A percentile compares a stretch with the other conserved stretches of the same genome.
Evolutionary conservation across 441 rosid species (phyloP).

Genomic region (Syzygium malaccense): DNA sequence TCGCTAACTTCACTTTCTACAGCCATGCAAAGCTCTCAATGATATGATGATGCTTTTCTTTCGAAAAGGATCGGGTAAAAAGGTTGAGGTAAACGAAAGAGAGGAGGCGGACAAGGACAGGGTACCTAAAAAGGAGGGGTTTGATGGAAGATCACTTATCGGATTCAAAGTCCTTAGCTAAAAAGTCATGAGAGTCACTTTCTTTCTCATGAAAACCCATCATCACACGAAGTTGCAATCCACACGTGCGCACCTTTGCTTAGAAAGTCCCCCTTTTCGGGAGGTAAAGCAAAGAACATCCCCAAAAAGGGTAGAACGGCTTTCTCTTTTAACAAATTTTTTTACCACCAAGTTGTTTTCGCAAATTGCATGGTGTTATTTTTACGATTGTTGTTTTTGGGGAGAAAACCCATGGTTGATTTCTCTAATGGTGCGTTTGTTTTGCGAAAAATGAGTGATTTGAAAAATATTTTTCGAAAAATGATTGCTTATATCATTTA

Average conservation of each 20-base stretch:
- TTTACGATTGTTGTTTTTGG: not conserved
- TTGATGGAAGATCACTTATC: not conserved
- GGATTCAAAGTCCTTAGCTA: not conserved
- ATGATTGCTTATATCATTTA: rapidly evolving
- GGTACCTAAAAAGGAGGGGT: not conserved
- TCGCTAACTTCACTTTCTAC: not conserved
- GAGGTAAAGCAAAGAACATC: not conserved
- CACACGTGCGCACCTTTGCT: constrained; percentile 38
- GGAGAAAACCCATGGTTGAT: not conserved
- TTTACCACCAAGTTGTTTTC: not conserved
- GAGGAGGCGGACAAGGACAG: not conserved
- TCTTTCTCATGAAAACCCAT: constrained; percentile 20
- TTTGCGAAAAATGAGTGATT: too few relatives aligned
- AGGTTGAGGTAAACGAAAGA: not conserved
- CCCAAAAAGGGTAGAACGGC: not conserved
- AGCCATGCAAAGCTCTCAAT: not conserved
- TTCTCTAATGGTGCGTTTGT: not conserved
- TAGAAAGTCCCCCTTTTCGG: not conserved
- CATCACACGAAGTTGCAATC: constrained; percentile 19
- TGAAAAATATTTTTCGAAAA: not conserved
- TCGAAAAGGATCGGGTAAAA: not conserved
- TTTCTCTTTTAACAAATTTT: not conserved
- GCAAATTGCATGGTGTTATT: not conserved
- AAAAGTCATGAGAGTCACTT: constrained; percentile 3
- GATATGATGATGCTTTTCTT: not conserved